Evolutionary conservation across 2,329 filamentous ascomycete species (phyloP), one percentile per base, ranked within the genome.

Genomic region (Falciphora oryzae): DNA sequence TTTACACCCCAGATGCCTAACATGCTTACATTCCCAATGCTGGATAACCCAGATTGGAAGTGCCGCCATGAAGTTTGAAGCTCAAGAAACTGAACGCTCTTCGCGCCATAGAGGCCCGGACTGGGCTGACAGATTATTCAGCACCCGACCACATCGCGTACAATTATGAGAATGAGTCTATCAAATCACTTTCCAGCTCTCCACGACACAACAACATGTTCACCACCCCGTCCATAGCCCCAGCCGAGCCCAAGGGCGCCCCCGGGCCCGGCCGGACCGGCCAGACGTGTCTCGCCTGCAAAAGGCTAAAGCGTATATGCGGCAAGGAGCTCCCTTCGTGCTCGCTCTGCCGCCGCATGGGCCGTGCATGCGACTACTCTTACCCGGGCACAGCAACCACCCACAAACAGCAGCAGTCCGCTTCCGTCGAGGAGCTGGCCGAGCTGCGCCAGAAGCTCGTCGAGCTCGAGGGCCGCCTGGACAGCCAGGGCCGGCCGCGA

Each of bases 291-390:
- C 56, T 67, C 57, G 66, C 68, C 64, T 68, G 68, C 63, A 66
- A 69, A 61, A 78, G 76, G 66, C 78, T 83, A 70, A 85, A 84
- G 72, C 75, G 82, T 58, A 80, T 78, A 74, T 84, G 82, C 69
- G 78, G 81, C 75, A 84, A 84, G 71, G 69, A 68, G 5, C 68
- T 84, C 1, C 82, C 82, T 18, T 70, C 73, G 22, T 85, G 82
- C 69, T 72, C 75, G 2, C 74, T 83, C 4, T 85, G 82, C 70
- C 68, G 69, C 27, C 74, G 79, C 14, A 77, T 80, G 74, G 72
- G 72, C 44, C 73, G 78, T 16, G 65, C 66, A 28, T 80, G 78
- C 70, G 78, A 80, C 66, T 80, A 80, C 67, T 6, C 8, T 2
- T 35, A 35, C 29, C 6, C 29, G 32, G 32, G 10, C 32, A 35